A percentile compares a stretch with the other conserved stretches of the same genome.
phyloP scores from a whole-genome alignment of 2,329 filamentous ascomycete species.

The Aspergillus versicolor region DNA sequence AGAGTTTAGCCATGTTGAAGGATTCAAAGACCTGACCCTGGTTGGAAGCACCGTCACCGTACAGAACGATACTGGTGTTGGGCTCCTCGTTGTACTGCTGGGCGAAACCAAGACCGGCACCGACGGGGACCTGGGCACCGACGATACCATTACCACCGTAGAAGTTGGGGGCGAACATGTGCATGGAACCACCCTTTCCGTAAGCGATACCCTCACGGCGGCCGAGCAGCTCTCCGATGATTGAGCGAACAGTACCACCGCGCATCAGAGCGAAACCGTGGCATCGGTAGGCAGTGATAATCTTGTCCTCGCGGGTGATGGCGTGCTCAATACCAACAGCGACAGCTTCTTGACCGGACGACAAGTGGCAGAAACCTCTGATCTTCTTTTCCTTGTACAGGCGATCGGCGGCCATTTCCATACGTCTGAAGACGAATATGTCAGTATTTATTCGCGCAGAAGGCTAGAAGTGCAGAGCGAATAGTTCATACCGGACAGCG shows the following conservation, averaged over 20 bases:
- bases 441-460: background rate
- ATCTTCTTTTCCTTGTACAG: constrained; percentile 99
- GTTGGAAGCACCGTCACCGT: constrained; percentile 98
- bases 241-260: constrained; percentile 82
- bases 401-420: constrained; percentile 99
- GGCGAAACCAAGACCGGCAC: constrained; percentile 93
- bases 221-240: constrained; percentile 94
- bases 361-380: constrained; percentile 98
- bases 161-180: constrained; percentile 98
- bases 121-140: constrained; percentile 95
- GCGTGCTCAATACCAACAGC: constrained; percentile 96
- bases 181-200: constrained; percentile 99
- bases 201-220: constrained; percentile 95
- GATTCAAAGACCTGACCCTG: constrained; percentile 99
- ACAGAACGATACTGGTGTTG: constrained; percentile 84
- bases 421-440: constrained; percentile 63
- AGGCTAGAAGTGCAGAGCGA: background rate
- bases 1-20: constrained; percentile 99
- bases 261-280: constrained; percentile 98
- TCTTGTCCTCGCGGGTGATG: constrained; percentile 83
- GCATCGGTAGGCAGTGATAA: constrained; percentile 98
- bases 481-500: constrained; percentile 69
- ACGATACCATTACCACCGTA: constrained; percentile 99
- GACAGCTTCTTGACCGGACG: constrained; percentile 95
- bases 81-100: constrained; percentile 90